phyloP scores from a whole-genome alignment of 2,329 filamentous ascomycete species.

The Calonectria multiphialidica region DNA sequence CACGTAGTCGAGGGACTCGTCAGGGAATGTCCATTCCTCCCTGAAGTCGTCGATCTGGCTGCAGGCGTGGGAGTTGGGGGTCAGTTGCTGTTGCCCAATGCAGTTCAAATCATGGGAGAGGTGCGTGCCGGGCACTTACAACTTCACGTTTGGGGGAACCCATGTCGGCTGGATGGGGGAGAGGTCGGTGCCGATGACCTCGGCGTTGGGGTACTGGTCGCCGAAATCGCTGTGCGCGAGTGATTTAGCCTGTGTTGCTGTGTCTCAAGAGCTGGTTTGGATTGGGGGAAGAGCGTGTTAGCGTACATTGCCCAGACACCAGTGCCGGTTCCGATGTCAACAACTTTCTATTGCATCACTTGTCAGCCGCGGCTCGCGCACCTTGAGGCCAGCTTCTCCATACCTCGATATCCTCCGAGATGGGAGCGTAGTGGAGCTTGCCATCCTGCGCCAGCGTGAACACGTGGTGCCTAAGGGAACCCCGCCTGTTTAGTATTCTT shows the following conservation, averaged over 20 bases:
- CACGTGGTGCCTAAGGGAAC: constrained; percentile 22
- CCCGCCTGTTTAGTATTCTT: background rate
- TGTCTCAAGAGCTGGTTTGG: no score
- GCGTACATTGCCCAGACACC: constrained; percentile 35
- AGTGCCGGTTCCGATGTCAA: constrained; percentile 34
- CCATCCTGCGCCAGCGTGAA: constrained; percentile 23
- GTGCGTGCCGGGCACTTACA: background rate
- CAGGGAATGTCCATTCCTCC: constrained; percentile 61
- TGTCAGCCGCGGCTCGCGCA: background rate
- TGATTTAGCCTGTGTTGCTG: background rate
- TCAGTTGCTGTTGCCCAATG: background rate
- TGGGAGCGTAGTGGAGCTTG: constrained; percentile 27
- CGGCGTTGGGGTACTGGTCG: constrained; percentile 55
- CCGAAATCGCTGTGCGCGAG: constrained; percentile 56
- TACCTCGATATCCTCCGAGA: constrained; percentile 23
- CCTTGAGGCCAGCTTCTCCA: background rate
- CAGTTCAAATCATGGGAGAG: no score
- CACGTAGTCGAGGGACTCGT: constrained; percentile 69
- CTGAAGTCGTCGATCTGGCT: constrained; percentile 69
- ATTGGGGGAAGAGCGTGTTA: background rate
- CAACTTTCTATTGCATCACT: constrained; percentile 17
- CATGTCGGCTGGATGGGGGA: constrained; percentile 68
- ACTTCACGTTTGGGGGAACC: constrained; percentile 34
- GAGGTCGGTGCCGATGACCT: constrained; percentile 62
- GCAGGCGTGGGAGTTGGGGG: background rate